Evolutionary conservation across 345 rosid species (phyloP).

Genomic region (Euphorbia lathyris): DNA sequence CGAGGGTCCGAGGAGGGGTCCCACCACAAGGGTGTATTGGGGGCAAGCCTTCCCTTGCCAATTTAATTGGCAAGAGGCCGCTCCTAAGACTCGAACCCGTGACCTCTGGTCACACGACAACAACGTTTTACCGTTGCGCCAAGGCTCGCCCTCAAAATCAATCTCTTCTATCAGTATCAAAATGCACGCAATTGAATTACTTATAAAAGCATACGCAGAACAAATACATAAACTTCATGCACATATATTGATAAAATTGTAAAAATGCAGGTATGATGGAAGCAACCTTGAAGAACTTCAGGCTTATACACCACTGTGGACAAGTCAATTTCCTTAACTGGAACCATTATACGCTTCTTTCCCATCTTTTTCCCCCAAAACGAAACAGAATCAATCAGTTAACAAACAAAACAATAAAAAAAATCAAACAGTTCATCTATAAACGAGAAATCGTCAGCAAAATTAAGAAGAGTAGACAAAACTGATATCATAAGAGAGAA

Average conservation of each 20-base stretch:
- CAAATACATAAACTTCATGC: background rate
- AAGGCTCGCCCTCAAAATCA: no score
- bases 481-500: background rate
- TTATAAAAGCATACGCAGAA: background rate
- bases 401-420: background rate
- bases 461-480: background rate
- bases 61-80: no score
- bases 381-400: background rate
- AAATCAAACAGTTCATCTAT: background rate
- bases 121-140: no score
- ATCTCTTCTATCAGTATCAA: background rate
- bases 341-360: constrained; percentile 52
- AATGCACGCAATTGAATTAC: background rate
- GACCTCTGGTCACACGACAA: no score
- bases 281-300: constrained; percentile 48
- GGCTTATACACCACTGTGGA: constrained; percentile 48
- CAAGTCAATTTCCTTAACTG: constrained; percentile 52
- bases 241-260: background rate
- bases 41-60: no score
- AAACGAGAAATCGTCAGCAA: background rate
- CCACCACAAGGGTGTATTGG: no score
- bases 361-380: constrained; percentile 32
- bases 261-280: background rate
- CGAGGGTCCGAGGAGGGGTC: no score
- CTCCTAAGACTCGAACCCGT: no score